Percentiles rank a stretch among this genome's conserved stretches.
phyloP scores from a whole-genome alignment of 2,329 filamentous ascomycete species.

The Hypocreales sp. region DNA sequence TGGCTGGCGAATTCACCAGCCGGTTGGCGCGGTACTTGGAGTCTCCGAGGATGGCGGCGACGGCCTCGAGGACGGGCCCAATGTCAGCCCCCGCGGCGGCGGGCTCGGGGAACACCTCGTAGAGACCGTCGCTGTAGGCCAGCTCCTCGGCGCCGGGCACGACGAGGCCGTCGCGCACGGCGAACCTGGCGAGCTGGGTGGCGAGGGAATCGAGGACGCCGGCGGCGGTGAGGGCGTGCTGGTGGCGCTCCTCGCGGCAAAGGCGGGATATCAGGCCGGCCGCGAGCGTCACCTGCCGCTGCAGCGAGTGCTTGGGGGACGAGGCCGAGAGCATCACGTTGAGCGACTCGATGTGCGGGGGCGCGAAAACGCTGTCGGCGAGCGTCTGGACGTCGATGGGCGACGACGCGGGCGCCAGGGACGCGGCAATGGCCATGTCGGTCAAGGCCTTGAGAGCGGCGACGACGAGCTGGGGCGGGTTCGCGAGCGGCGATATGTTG shows the following conservation, averaged over 20 bases:
- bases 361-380: constrained; percentile 49
- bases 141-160: constrained; percentile 45
- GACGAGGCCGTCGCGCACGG: constrained; percentile 53
- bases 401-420: constrained; percentile 34
- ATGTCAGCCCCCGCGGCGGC: constrained; percentile 45
- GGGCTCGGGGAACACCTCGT: constrained; percentile 43
- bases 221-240: constrained; percentile 52
- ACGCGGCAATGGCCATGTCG: constrained; percentile 51
- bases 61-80: constrained; percentile 58
- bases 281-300: constrained; percentile 47
- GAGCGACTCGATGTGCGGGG: constrained; percentile 45
- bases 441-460: constrained; percentile 62
- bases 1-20: constrained; percentile 50
- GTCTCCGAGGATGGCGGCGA: constrained; percentile 60
- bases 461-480: constrained; percentile 50
- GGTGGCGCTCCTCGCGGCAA: constrained; percentile 57
- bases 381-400: constrained; percentile 33
- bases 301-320: constrained; percentile 31
- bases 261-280: constrained; percentile 38
- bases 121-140: constrained; percentile 36
- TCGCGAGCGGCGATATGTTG: constrained; percentile 48
- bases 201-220: constrained; percentile 70
- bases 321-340: constrained; percentile 48
- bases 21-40: constrained; percentile 67
- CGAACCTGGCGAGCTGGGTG: constrained; percentile 54